Conservation (phyloP, 331 rosid species). For the Malus hybrid region DNA sequence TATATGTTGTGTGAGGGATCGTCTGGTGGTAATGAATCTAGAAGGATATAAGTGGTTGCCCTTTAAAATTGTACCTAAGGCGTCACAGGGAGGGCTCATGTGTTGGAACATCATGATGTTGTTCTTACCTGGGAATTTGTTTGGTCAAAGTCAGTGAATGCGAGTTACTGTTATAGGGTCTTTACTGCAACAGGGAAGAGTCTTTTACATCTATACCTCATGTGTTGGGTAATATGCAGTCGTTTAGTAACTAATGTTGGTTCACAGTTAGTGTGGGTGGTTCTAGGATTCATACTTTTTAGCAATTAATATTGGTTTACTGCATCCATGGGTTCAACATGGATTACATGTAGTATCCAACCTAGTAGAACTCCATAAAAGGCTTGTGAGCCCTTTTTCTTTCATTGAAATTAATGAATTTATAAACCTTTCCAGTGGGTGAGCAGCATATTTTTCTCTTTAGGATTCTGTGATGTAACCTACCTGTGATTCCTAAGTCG, state of each 20-base stretch:
- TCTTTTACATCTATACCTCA: neutral
- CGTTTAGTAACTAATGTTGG: neutral
- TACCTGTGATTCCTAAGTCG: neutral
- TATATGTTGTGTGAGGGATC: neutral
- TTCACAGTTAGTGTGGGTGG: neutral
- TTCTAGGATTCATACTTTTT: neutral
- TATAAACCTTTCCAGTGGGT: neutral
- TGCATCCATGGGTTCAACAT: neutral
- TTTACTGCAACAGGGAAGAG: neutral
- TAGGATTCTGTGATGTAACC: neutral
- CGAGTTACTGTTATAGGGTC: neutral
- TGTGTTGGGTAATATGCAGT: neutral
- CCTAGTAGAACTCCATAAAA: neutral
- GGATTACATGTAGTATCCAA: neutral
- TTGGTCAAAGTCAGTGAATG: neutral
- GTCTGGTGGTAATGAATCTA: neutral
- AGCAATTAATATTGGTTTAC: neutral
- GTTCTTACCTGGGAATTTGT: neutral
- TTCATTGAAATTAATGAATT: neutral
- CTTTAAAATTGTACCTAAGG: neutral
- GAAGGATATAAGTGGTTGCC: neutral
- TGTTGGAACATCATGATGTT: neutral
- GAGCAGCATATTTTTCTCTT: neutral
- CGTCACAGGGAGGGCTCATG: neutral
- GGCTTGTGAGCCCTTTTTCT: neutral